Percentiles rank a stretch among this genome's conserved stretches.
These are phyloP conservation scores for Pleodorina starrii DNA, from an alignment of 139 green algal species.

Conservation along the genomic window DNA sequence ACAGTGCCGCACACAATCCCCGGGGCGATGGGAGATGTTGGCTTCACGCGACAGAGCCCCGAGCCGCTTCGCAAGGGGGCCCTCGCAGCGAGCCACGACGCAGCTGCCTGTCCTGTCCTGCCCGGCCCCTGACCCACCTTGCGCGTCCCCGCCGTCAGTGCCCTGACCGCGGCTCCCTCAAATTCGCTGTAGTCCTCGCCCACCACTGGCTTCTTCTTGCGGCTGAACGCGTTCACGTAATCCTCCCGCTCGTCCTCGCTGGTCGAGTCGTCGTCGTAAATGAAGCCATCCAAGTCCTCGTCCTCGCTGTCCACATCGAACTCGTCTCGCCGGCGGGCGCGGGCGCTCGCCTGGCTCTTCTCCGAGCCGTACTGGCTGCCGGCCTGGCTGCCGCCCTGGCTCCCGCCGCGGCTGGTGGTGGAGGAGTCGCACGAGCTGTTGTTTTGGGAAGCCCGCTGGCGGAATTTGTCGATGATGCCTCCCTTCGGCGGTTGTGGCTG, in stretches of 20 bases:
- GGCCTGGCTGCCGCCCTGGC: neutral
- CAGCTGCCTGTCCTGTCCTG: no score
- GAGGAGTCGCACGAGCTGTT: neutral
- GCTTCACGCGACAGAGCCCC: no score
- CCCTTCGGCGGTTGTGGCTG: neutral
- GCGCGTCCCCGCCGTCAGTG: neutral
- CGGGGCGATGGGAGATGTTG: no score
- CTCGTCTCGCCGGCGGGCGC: conserved; percentile 3
- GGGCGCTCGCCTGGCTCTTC: conserved; percentile 1
- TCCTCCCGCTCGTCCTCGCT: conserved; percentile 46
- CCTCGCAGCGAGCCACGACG: no score
- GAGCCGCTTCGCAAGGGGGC: no score
- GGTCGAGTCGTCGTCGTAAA: conserved; percentile 47
- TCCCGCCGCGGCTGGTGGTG: neutral
- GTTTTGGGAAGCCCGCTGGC: neutral
- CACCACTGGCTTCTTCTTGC: neutral
- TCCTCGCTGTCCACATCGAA: conserved; percentile 37
- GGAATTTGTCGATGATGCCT: conserved; percentile 32
- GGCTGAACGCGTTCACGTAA: conserved; percentile 42
- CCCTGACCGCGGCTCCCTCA: conserved; percentile 21
- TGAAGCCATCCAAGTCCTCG: conserved; percentile 47
- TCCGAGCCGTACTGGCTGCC: neutral
- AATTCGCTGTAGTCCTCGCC: conserved; percentile 24
- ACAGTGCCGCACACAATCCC: no score
- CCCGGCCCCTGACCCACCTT: neutral